phyloP scores from a whole-genome alignment of 2,329 filamentous ascomycete species.

The Ceratocystis smalleyi region DNA sequence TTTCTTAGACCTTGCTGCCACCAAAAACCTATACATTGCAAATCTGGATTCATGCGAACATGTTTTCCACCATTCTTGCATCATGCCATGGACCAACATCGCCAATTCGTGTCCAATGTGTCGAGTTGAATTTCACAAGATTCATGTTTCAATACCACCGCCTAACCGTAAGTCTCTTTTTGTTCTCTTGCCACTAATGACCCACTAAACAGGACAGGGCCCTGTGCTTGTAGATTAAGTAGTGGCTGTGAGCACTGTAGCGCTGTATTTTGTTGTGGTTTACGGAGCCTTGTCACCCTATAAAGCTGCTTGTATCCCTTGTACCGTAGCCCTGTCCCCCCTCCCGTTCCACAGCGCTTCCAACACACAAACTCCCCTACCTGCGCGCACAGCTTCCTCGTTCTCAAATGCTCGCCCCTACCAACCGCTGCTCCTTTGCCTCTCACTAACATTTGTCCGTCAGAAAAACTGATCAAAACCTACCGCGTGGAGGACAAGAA shows the following conservation, averaged over 20 bases:
- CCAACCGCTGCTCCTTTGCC: background rate
- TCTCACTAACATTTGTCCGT: constrained; percentile 1
- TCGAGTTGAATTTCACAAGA: constrained; percentile 75
- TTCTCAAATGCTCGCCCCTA: background rate
- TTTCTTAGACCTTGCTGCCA: background rate
- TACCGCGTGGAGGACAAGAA: constrained; percentile 65
- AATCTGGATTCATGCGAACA: constrained; percentile 67
- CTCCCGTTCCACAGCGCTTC: background rate
- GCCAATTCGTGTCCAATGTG: constrained; percentile 98
- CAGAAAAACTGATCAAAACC: constrained; percentile 40
- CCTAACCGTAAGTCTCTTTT: constrained; percentile 50
- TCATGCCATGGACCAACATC: constrained; percentile 87
- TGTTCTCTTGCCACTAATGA: constrained; percentile 17
- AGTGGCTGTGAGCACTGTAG: no score
- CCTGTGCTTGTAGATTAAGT: background rate
- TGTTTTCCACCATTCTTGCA: constrained; percentile 79
- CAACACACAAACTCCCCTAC: background rate
- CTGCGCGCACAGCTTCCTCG: background rate
- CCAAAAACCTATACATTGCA: constrained; percentile 26
- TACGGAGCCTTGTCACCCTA: background rate
- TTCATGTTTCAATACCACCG: constrained; percentile 48
- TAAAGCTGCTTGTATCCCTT: background rate
- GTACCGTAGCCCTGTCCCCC: no score
- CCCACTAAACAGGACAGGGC: constrained; percentile 10
- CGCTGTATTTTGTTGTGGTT: background rate